Evolutionary conservation across 2,329 filamentous ascomycete genomes (phyloP).

Genomic region (Ustilaginoidea virens): DNA sequence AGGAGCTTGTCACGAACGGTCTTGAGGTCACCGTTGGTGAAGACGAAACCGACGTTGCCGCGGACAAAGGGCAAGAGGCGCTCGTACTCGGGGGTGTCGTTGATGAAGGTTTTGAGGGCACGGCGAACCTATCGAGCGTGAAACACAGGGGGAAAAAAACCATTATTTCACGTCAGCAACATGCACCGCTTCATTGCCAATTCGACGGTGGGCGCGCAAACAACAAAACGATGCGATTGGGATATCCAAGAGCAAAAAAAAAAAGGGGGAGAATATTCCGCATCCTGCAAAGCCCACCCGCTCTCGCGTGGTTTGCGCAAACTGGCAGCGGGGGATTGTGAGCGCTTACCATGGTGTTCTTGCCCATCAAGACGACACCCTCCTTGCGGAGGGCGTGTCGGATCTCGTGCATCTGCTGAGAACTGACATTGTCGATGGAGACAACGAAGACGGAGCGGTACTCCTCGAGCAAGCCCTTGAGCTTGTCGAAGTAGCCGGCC

Average conservation of each 20-base stretch:
- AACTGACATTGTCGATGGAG: constrained; percentile 97
- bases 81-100: constrained; percentile 92
- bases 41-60: constrained; percentile 98
- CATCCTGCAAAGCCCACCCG: too few relatives aligned
- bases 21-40: constrained; percentile 97
- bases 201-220: too few relatives aligned
- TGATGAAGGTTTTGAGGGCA: constrained; percentile 87
- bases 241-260: neutral
- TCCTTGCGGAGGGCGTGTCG: constrained; percentile 77
- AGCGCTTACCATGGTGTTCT: constrained; percentile 99
- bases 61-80: constrained; percentile 89
- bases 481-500: constrained; percentile 98
- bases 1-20: constrained; percentile 85
- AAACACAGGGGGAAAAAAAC: constrained; percentile 7
- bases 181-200: too few relatives aligned
- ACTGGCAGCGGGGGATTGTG: too few relatives aligned
- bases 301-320: too few relatives aligned
- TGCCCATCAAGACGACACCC: constrained; percentile 96
- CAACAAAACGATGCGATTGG: too few relatives aligned
- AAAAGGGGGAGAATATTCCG: neutral
- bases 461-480: constrained; percentile 90
- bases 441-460: constrained; percentile 98
- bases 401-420: constrained; percentile 99
- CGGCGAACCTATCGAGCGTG: constrained; percentile 70
- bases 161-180: too few relatives aligned